phyloP scores from a whole-genome alignment of 2,329 filamentous ascomycete species.

The Aspergillus udagawae region DNA sequence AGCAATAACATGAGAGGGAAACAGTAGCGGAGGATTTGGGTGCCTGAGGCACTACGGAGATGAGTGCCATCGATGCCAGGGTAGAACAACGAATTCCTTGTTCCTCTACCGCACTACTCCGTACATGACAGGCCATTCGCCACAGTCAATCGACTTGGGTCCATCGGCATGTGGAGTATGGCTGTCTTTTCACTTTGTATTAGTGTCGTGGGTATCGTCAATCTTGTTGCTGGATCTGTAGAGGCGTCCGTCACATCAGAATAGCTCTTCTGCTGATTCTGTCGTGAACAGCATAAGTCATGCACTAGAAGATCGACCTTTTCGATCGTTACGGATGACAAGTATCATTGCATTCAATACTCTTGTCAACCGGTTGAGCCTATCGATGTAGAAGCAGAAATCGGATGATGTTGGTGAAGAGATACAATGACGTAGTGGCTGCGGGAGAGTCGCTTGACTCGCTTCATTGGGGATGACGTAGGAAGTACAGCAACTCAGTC shows the following conservation, averaged over 20 bases:
- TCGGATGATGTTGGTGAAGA: neutral
- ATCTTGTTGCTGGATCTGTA: neutral
- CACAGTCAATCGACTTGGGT: neutral
- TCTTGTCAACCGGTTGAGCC: neutral
- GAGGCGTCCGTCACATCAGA: neutral
- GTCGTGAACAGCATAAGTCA: neutral
- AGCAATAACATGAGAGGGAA: neutral
- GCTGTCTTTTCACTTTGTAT: neutral
- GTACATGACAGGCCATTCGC: neutral
- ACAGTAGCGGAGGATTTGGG: no score
- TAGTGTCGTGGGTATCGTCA: neutral
- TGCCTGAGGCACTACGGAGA: neutral
- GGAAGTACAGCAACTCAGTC: neutral
- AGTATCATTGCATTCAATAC: neutral
- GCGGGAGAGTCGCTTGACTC: neutral
- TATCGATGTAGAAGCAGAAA: neutral
- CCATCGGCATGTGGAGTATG: neutral
- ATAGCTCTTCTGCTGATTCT: neutral
- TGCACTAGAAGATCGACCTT: neutral
- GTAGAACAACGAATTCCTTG: neutral
- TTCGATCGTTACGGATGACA: neutral
- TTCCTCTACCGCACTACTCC: neutral
- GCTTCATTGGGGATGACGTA: neutral
- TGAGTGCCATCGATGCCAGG: neutral
- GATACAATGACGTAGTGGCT: neutral